Evolutionary conservation across 148 eudicot species (phyloP).

Genomic region (Silene uniflora): DNA sequence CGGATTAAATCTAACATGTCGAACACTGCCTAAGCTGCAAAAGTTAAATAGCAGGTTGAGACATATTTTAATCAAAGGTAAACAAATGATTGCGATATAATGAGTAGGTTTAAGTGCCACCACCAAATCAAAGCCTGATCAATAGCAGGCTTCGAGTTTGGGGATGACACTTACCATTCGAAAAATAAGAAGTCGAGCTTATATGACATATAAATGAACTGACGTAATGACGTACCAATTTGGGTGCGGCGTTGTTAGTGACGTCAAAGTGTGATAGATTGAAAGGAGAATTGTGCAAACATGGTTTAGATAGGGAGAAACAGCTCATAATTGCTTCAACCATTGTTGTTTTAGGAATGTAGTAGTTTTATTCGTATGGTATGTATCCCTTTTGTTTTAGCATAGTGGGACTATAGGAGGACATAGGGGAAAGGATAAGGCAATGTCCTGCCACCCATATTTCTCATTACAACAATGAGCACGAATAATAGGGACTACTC

Average conservation of each 20-base stretch:
- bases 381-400: background rate
- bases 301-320: conserved; percentile 43
- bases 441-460: too few relatives aligned
- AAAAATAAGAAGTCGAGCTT: background rate
- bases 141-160: too few relatives aligned
- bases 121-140: too few relatives aligned
- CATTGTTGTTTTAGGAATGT: conserved; percentile 17
- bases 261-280: conserved; percentile 29
- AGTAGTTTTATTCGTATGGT: background rate
- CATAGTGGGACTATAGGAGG: too few relatives aligned
- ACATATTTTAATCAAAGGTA: too few relatives aligned
- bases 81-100: too few relatives aligned
- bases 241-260: conserved; percentile 17
- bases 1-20: too few relatives aligned
- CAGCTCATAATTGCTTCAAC: conserved; percentile 47
- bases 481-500: too few relatives aligned
- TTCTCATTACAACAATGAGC: too few relatives aligned
- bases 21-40: conserved; percentile 52
- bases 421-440: too few relatives aligned
- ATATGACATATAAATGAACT: background rate
- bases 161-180: too few relatives aligned
- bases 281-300: conserved; percentile 25
- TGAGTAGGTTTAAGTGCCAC: too few relatives aligned
- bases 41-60: background rate
- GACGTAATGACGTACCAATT: conserved; percentile 23